Conservation (phyloP, 305 asterid species). For the Ajuga reptans region DNA sequence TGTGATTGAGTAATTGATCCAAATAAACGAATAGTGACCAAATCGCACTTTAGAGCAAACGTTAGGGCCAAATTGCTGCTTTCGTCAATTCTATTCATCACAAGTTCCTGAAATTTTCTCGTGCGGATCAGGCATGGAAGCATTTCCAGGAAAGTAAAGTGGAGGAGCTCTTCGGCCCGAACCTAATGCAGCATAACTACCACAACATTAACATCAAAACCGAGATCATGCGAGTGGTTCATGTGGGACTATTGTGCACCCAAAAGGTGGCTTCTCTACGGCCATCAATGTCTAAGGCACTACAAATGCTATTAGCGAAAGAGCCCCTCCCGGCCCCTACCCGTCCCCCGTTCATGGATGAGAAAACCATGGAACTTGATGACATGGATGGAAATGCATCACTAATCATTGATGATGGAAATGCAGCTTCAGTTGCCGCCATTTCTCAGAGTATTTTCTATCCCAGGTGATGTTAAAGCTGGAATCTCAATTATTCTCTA, state of each 20-base stretch:
- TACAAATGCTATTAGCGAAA: neutral
- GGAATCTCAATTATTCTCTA: no score
- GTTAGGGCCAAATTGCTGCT: no score
- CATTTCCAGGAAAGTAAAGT: neutral
- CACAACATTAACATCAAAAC: neutral
- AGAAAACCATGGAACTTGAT: conserved; percentile 13
- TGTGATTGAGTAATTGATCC: no score
- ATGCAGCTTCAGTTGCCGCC: neutral
- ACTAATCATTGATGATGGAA: neutral
- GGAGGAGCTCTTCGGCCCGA: neutral
- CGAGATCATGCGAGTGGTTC: conserved; percentile 14
- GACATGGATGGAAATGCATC: neutral
- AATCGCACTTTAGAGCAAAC: no score
- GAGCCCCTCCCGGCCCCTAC: conserved; percentile 10
- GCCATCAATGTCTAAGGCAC: conserved; percentile 13
- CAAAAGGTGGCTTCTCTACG: neutral
- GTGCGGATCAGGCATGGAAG: conserved; percentile 2
- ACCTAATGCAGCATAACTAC: conserved; percentile 1
- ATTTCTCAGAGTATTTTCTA: conserved; percentile 11
- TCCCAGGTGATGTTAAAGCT: neutral
- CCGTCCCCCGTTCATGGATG: conserved; percentile 17
- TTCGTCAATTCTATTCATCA: neutral
- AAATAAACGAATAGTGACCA: no score
- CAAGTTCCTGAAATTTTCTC: neutral
- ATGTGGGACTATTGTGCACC: conserved; percentile 14